These are phyloP conservation scores for Spirogloea muscicola DNA, from an alignment of 139 green algal genomes.

Conservation along the genomic window DNA sequence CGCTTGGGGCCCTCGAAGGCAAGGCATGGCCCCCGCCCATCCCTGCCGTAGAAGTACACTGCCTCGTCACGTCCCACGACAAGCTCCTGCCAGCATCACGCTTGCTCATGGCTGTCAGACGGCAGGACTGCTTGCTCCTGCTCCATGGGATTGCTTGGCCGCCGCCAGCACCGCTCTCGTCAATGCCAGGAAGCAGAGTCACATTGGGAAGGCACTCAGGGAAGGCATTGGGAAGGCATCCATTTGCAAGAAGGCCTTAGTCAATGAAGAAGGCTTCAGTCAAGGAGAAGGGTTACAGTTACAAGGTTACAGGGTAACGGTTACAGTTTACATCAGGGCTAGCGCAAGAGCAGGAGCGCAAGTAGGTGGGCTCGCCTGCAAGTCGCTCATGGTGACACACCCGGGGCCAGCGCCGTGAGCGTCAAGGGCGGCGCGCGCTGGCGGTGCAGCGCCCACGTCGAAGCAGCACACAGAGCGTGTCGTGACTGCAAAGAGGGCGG, in stretches of 20 bases:
- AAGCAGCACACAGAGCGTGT: not conserved
- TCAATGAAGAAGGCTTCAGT: too few relatives aligned
- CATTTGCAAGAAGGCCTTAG: too few relatives aligned
- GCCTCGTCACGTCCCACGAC: conserved; percentile 45
- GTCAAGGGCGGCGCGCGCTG: not conserved
- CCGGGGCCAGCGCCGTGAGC: not conserved
- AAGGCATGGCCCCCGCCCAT: conserved; percentile 49
- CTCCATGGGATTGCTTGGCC: not conserved
- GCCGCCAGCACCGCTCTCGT: not conserved
- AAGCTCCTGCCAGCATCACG: conserved; percentile 34
- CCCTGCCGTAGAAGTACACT: conserved; percentile 52
- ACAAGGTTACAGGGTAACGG: too few relatives aligned
- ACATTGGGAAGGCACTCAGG: not conserved
- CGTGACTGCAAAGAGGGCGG: conserved; percentile 28
- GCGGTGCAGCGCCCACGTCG: not conserved
- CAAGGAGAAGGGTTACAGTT: too few relatives aligned
- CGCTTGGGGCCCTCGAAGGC: conserved; percentile 47
- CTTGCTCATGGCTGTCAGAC: not conserved
- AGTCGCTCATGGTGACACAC: conserved; percentile 21
- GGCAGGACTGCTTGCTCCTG: not conserved
- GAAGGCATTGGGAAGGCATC: too few relatives aligned
- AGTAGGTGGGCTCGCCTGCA: not conserved
- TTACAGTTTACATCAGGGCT: too few relatives aligned
- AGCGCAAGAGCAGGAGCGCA: not conserved
- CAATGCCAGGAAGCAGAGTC: not conserved